Percentiles rank a stretch among this genome's conserved stretches.
phyloP scores from a whole-genome alignment of 108 stramenopile genomes.

The Craspedostauros australis region DNA sequence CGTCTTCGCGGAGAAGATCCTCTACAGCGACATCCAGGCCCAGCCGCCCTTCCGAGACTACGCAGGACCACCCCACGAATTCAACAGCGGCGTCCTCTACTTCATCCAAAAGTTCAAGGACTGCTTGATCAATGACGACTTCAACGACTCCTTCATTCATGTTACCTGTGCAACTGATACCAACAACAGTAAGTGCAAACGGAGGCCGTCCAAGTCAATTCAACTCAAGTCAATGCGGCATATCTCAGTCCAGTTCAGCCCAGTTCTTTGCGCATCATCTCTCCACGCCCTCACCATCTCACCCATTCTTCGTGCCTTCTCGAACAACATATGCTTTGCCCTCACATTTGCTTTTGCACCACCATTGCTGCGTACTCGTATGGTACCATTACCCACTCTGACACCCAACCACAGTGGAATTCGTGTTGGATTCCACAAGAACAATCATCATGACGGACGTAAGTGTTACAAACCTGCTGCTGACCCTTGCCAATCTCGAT shows the following conservation, averaged over 20 bases:
- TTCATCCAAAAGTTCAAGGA: conserved; percentile 94
- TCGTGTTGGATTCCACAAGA: conserved; percentile 87
- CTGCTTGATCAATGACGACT: conserved; percentile 81
- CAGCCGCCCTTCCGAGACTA: conserved; percentile 83
- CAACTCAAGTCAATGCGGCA: background rate
- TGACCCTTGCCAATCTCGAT: background rate
- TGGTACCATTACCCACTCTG: background rate
- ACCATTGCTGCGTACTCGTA: background rate
- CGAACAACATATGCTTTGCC: background rate
- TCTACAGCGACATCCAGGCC: conserved; percentile 70
- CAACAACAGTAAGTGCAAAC: conserved; percentile 63
- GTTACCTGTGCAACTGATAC: conserved; percentile 99
- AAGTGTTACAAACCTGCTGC: too few relatives aligned
- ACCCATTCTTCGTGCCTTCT: background rate
- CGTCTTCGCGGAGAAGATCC: conserved; percentile 95
- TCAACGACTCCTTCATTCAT: conserved; percentile 87
- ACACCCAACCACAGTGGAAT: conserved; percentile 48
- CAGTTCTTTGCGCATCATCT: background rate
- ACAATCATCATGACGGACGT: conserved; percentile 91
- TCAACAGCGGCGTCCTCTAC: conserved; percentile 86
- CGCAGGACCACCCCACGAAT: conserved; percentile 72
- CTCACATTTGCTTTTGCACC: background rate
- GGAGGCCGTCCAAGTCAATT: background rate
- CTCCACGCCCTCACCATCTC: background rate
- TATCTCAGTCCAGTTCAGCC: background rate